These are phyloP conservation scores for Sordariomycetes sp. DNA, from an alignment of 2,329 filamentous ascomycete genomes.

Conservation along the genomic window DNA sequence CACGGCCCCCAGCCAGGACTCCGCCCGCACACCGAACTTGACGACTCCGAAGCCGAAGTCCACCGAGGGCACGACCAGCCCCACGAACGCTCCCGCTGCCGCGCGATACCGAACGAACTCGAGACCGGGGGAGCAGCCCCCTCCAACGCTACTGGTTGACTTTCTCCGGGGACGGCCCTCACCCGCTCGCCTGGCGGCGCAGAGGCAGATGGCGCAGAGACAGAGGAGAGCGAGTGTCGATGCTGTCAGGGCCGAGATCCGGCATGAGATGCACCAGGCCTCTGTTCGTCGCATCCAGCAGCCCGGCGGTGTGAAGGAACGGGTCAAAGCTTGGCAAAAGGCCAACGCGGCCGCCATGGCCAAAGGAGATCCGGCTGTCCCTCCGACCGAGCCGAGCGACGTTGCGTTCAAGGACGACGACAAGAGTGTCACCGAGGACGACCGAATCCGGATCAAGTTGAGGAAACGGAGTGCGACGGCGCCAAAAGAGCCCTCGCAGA, in stretches of 20 bases:
- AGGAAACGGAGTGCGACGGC: constrained; percentile 15
- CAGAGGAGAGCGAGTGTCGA: constrained; percentile 45
- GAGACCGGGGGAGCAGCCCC: constrained; percentile 23
- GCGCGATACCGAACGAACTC: constrained; percentile 19
- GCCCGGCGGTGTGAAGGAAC: constrained; percentile 58
- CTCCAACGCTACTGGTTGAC: constrained; percentile 36
- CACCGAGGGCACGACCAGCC: constrained; percentile 12
- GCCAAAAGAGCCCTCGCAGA: constrained; percentile 8
- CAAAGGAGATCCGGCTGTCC: constrained; percentile 33
- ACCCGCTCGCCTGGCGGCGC: constrained; percentile 38
- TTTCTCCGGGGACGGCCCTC: constrained; percentile 44
- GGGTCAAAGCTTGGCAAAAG: constrained; percentile 78
- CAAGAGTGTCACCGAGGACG: constrained; percentile 47
- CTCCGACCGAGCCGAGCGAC: constrained; percentile 45
- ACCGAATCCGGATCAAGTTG: constrained; percentile 42
- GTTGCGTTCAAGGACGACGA: constrained; percentile 47
- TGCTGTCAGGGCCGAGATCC: constrained; percentile 37
- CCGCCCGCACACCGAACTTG: constrained; percentile 4
- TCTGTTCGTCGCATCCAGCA: constrained; percentile 44
- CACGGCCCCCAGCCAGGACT: not conserved
- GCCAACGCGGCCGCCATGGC: constrained; percentile 54
- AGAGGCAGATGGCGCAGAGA: constrained; percentile 31
- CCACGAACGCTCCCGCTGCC: constrained; percentile 27
- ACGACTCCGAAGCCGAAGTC: not conserved
- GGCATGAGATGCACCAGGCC: constrained; percentile 20